Conservation (phyloP, 1,284 basidiomycete genomes). For the Coniferiporia weirii region DNA sequence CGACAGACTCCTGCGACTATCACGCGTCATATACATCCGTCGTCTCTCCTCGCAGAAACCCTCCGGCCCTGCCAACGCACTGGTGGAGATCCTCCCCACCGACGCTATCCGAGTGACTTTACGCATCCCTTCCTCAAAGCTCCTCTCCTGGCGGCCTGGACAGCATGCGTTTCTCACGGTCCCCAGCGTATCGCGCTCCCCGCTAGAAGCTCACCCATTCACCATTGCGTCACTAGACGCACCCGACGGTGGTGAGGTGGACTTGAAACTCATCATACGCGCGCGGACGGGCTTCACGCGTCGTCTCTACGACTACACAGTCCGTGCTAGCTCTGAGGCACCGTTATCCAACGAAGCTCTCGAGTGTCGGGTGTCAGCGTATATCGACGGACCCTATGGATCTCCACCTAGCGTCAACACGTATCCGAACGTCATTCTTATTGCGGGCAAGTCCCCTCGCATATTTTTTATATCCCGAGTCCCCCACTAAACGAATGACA, state of each 20-base stretch:
- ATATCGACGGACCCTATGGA: slow-evolving; percentile 36
- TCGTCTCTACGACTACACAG: slow-evolving; percentile 21
- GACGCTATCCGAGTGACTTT: slow-evolving; percentile 40
- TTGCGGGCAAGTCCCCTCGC: slow-evolving; percentile 29
- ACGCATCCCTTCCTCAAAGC: slow-evolving; percentile 24
- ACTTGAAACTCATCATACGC: slow-evolving; percentile 32
- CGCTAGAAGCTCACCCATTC: slow-evolving; percentile 38
- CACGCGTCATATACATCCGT: slow-evolving; percentile 24
- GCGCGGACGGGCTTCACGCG: slow-evolving; percentile 35
- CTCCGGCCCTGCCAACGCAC: slow-evolving; percentile 21
- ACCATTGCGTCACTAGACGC: slow-evolving; percentile 34
- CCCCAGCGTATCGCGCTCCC: slow-evolving; percentile 29
- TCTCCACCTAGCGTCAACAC: slow-evolving; percentile 30
- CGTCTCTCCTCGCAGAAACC: not conserved
- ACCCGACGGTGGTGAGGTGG: slow-evolving; percentile 20
- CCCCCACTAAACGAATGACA: not conserved
- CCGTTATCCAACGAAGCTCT: slow-evolving; percentile 12
- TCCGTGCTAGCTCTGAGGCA: slow-evolving; percentile 21
- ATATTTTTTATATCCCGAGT: not conserved
- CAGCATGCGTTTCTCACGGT: slow-evolving; percentile 41
- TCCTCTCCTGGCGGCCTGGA: slow-evolving; percentile 36
- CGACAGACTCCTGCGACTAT: slow-evolving; percentile 35
- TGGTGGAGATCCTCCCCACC: slow-evolving; percentile 33
- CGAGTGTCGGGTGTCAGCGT: slow-evolving; percentile 24
- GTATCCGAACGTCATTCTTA: slow-evolving; percentile 30